phyloP scores from a whole-genome alignment of 2,329 filamentous ascomycete genomes.

The Sclerotiophoma versabilis region DNA sequence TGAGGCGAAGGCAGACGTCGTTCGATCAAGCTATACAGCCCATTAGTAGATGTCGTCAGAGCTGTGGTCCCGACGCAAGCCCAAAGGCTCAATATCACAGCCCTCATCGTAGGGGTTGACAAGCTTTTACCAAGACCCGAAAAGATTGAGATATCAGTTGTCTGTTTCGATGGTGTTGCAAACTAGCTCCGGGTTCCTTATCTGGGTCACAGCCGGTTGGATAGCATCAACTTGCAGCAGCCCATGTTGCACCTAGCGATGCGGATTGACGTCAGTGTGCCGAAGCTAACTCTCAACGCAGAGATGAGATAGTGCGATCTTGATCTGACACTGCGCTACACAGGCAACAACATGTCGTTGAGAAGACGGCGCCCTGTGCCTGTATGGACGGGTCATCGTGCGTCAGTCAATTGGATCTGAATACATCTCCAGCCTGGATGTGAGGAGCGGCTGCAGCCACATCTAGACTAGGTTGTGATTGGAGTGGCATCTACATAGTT shows the following conservation, averaged over 20 bases:
- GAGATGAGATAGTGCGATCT: constrained; percentile 19
- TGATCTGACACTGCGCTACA: constrained; percentile 18
- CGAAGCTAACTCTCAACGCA: constrained; percentile 12
- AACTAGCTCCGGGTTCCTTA: not conserved
- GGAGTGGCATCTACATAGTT: not conserved
- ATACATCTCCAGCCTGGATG: not conserved
- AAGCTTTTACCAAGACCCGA: constrained; percentile 16
- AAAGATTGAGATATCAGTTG: constrained; percentile 4
- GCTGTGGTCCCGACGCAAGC: constrained; percentile 8
- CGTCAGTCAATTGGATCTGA: constrained; percentile 2
- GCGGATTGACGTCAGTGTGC: constrained; percentile 27
- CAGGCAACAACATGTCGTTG: constrained; percentile 17
- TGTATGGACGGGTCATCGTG: constrained; percentile 14
- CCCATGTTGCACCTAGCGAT: constrained; percentile 4
- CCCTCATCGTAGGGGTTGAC: constrained; percentile 11
- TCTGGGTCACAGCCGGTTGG: constrained; percentile 4
- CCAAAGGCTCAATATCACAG: constrained; percentile 3
- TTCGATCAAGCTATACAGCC: constrained; percentile 31
- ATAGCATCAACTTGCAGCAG: constrained; percentile 15
- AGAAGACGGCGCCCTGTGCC: constrained; percentile 17
- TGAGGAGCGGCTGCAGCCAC: not conserved
- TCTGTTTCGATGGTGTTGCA: constrained; percentile 4
- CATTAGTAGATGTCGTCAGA: constrained; percentile 21
- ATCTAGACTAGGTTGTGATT: not conserved
- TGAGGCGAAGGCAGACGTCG: constrained; percentile 29